A percentile compares a stretch with the other conserved stretches of the same genome.
Evolutionary conservation across 805 yeast species (phyloP).

Genomic region (Candida pseudofarinosa): DNA sequence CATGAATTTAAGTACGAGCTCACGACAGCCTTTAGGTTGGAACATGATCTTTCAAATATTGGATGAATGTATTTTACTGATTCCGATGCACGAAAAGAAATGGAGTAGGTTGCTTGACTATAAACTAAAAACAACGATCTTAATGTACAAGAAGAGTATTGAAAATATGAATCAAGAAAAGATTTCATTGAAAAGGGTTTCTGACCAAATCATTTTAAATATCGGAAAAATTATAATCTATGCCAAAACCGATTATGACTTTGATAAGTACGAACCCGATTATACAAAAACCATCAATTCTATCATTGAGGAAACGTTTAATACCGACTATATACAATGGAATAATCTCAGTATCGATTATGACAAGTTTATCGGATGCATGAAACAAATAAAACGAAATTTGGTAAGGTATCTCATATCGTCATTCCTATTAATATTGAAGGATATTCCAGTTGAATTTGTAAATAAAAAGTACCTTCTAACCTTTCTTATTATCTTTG

Average conservation of each 20-base stretch:
- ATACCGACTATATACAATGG: neutral
- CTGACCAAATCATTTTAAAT: neutral
- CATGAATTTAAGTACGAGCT: neutral
- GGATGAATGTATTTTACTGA: conserved; percentile 6
- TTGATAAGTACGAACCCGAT: neutral
- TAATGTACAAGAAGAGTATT: neutral
- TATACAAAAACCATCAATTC: neutral
- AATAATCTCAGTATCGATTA: neutral
- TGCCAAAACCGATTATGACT: neutral
- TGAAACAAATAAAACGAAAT: neutral
- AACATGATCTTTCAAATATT: conserved; percentile 1
- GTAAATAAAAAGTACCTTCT: conserved; percentile 8
- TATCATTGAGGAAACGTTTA: neutral
- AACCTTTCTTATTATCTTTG: conserved; percentile 15
- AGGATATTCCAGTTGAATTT: neutral
- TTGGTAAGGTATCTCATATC: neutral
- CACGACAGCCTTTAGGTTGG: conserved; percentile 2
- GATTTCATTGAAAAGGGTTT: neutral
- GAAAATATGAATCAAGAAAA: neutral
- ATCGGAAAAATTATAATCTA: conserved; percentile 1
- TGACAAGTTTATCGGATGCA: neutral
- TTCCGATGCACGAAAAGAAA: conserved; percentile 1
- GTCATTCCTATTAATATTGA: neutral
- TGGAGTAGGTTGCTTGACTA: neutral
- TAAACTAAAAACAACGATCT: neutral